A percentile compares a stretch with the other conserved stretches of the same genome.
Conservation (phyloP, 2,329 filamentous ascomycete species). For the Fusarium sublunatum region DNA sequence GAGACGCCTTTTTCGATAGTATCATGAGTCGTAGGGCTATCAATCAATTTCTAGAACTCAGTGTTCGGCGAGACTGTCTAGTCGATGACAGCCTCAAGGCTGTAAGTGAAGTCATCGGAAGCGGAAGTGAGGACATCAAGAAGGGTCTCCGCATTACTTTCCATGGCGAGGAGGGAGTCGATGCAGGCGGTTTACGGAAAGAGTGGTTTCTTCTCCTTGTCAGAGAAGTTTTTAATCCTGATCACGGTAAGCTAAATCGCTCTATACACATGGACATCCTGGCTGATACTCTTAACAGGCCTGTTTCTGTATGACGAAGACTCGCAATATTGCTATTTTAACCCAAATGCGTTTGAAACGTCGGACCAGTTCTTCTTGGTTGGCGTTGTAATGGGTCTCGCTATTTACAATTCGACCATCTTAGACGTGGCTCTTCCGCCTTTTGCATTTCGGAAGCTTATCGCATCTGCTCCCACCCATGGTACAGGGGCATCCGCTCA, state of each 20-base stretch:
- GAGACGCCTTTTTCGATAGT: conserved; percentile 91
- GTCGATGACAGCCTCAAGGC: conserved; percentile 88
- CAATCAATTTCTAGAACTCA: conserved; percentile 81
- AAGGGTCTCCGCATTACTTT: conserved; percentile 90
- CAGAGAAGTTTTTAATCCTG: conserved; percentile 89
- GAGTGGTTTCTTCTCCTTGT: conserved; percentile 94
- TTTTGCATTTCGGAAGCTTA: conserved; percentile 88
- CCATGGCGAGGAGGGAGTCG: conserved; percentile 87
- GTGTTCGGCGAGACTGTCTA: conserved; percentile 83
- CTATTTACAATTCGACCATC: conserved; percentile 95
- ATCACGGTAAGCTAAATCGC: conserved; percentile 74
- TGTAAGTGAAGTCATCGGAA: conserved; percentile 86
- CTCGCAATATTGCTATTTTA: conserved; percentile 92
- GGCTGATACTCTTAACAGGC: conserved; percentile 60
- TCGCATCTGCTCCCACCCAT: conserved; percentile 77
- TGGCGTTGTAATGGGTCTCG: conserved; percentile 86
- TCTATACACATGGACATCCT: conserved; percentile 15
- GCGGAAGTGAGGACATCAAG: conserved; percentile 85
- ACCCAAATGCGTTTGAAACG: conserved; percentile 87
- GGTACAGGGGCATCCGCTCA: conserved; percentile 65
- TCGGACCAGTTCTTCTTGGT: conserved; percentile 93
- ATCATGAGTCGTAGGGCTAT: conserved; percentile 80
- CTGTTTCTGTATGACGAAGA: conserved; percentile 94
- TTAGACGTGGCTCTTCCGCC: conserved; percentile 88
- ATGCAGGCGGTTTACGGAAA: conserved; percentile 89